Percentiles rank a stretch among this genome's conserved stretches.
Conservation (phyloP, 140 eudicot species). For the Erigeron philadelphicus region DNA sequence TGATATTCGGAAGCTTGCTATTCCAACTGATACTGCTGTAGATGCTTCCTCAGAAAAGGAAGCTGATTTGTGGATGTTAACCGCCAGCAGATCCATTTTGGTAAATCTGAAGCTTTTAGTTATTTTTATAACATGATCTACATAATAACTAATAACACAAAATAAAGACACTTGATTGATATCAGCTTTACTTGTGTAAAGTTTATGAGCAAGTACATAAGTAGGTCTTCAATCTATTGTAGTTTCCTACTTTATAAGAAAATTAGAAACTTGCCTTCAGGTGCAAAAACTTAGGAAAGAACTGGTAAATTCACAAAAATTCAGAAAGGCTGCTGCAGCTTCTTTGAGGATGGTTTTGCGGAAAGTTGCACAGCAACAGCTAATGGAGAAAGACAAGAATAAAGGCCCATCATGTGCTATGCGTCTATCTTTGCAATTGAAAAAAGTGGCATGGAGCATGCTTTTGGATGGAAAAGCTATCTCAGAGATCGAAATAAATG, state of each 20-base stretch:
- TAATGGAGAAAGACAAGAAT: slow-evolving; percentile 86
- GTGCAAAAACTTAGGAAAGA: slow-evolving; percentile 65
- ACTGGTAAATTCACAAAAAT: slow-evolving; percentile 50
- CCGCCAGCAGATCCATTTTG: slow-evolving; percentile 54
- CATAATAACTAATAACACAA: no score
- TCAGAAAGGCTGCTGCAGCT: slow-evolving; percentile 67
- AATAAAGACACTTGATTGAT: no score
- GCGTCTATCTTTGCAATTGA: slow-evolving; percentile 71
- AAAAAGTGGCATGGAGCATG: slow-evolving; percentile 90
- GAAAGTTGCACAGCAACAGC: slow-evolving; percentile 66
- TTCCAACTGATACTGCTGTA: slow-evolving; percentile 45
- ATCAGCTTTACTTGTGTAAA: slow-evolving; percentile 6
- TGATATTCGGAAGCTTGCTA: slow-evolving; percentile 64
- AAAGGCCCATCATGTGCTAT: slow-evolving; percentile 91
- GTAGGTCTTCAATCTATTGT: not conserved
- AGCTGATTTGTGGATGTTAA: slow-evolving; percentile 61
- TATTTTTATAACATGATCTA: not conserved
- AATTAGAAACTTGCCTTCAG: slow-evolving; percentile 34
- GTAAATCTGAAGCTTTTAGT: slow-evolving; percentile 29
- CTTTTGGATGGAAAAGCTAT: slow-evolving; percentile 84
- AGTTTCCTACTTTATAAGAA: not conserved
- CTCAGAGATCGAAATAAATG: slow-evolving; percentile 92
- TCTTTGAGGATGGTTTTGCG: slow-evolving; percentile 69
- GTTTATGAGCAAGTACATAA: not conserved
- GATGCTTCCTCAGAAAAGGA: slow-evolving; percentile 51